Base-by-base conservation (phyloP, 345 rosid species). In the Citrus unshiu region DNA sequence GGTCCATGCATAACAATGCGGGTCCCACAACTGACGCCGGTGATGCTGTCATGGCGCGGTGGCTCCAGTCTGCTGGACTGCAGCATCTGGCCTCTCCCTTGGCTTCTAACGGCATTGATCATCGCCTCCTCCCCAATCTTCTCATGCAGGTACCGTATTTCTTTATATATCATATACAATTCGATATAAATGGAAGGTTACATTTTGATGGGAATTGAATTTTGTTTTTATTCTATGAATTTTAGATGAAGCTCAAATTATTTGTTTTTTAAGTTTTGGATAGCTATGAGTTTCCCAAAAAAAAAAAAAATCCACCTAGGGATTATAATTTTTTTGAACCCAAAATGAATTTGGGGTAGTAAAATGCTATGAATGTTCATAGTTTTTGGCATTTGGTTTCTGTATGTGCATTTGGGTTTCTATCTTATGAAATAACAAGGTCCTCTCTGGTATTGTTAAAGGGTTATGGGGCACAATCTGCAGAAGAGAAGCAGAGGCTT, bases 51-150 rank as follows among this genome's bases (percentile, higher is more conserved):
- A 96, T 94, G 98, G 98, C 98, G 19, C 93, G 99, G 80, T 96
- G 97, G 98, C 93, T 96, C 78, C 98, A 96, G 86, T 96, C 98
- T 19, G 97, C 98, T 64, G 99, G 99, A 73, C 83, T 96, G 90
- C 99, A 96, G 95, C 99, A 96, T 90, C 93, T 96, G 88, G 99
- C 97, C 77, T 94, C 99, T 71, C 99, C 99, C 22, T 72, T 92
- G 89, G 91, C 97, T 78, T 89, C 98, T 32, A 83, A 95, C 0
- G 90, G 92, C 68, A 70, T 85, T 65, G 99, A 94, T 83, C 93
- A 96, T 57, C 97, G 95, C 68, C 89, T 86, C 81, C 97, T 91
- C 59, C 99, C 98, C 19, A 96, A 91, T 88, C 86, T 94, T 68
- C 85, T 93, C 72, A 88, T 93, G 98, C 98, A 97, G 98, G 98